Conservation (phyloP, 768 basidiomycete species). For the Naematelia encephala region DNA sequence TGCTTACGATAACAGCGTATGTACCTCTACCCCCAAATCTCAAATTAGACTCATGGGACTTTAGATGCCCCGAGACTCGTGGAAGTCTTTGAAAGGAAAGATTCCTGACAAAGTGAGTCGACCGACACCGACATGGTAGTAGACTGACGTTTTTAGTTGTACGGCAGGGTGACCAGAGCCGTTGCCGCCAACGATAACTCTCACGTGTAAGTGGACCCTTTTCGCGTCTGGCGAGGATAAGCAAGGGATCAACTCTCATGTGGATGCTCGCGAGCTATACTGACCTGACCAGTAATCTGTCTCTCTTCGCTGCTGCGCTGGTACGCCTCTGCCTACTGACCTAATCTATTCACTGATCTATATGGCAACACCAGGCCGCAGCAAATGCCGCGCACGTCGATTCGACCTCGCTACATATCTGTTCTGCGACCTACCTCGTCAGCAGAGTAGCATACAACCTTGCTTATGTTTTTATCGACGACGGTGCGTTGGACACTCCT, state of each 20-base stretch:
- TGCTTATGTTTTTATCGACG: conserved; percentile 28
- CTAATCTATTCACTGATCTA: neutral
- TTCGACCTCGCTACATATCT: conserved; percentile 16
- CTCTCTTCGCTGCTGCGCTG: conserved; percentile 31
- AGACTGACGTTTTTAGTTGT: conserved; percentile 23
- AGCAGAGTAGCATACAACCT: conserved; percentile 26
- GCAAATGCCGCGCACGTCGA: conserved; percentile 31
- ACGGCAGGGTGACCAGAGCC: conserved; percentile 19
- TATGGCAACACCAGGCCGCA: conserved; percentile 14
- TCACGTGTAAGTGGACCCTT: conserved; percentile 20
- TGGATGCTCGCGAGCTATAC: too few relatives aligned
- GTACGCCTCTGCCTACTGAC: conserved; percentile 4
- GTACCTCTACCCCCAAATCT: neutral
- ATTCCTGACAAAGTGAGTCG: conserved; percentile 9
- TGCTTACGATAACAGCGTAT: conserved; percentile 19
- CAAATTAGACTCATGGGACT: neutral
- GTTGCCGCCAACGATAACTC: conserved; percentile 30
- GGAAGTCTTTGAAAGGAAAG: neutral
- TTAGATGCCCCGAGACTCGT: neutral
- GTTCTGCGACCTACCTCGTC: conserved; percentile 18
- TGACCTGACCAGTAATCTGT: conserved; percentile 28
- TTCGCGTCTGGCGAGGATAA: too few relatives aligned
- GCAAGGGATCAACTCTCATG: too few relatives aligned
- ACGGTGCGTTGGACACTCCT: conserved; percentile 30
- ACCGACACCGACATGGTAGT: conserved; percentile 24